These are phyloP conservation scores for Umbelopsis sp. DNA, from an alignment of 192 early-diverging fungal species.

Conservation along the genomic window DNA sequence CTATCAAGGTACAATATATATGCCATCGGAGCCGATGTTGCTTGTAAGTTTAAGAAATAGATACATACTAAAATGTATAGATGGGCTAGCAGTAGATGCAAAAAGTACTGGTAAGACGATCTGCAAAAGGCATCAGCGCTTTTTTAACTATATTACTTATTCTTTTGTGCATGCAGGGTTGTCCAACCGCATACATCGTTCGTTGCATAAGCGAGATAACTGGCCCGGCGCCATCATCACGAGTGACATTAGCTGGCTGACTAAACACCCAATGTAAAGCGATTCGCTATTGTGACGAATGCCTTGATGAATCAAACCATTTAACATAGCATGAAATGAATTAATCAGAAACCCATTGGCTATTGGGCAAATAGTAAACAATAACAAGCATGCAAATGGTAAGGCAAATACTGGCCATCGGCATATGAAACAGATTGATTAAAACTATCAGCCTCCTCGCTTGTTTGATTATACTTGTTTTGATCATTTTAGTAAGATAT, in stretches of 20 bases:
- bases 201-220: slow-evolving; percentile 46
- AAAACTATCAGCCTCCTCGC: neutral
- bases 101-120: slow-evolving; percentile 30
- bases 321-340: neutral
- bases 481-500: slow-evolving; percentile 35
- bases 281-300: neutral
- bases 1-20: slow-evolving; percentile 39
- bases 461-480: neutral
- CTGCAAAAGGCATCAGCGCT: neutral
- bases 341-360: slow-evolving; percentile 44
- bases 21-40: slow-evolving; percentile 47
- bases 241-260: slow-evolving; percentile 48
- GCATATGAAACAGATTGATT: neutral
- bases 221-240: slow-evolving; percentile 47
- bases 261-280: slow-evolving; percentile 25
- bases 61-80: slow-evolving; percentile 52
- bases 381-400: slow-evolving; percentile 47
- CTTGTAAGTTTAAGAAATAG: slow-evolving; percentile 47
- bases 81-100: slow-evolving; percentile 49
- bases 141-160: neutral
- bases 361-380: slow-evolving; percentile 52
- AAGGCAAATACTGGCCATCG: neutral
- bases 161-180: slow-evolving; percentile 26
- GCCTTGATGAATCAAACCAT: neutral
- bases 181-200: slow-evolving; percentile 43